Base-by-base conservation (phyloP, 495 filamentous ascomycete species). In the Lichenothelia convexa region DNA sequence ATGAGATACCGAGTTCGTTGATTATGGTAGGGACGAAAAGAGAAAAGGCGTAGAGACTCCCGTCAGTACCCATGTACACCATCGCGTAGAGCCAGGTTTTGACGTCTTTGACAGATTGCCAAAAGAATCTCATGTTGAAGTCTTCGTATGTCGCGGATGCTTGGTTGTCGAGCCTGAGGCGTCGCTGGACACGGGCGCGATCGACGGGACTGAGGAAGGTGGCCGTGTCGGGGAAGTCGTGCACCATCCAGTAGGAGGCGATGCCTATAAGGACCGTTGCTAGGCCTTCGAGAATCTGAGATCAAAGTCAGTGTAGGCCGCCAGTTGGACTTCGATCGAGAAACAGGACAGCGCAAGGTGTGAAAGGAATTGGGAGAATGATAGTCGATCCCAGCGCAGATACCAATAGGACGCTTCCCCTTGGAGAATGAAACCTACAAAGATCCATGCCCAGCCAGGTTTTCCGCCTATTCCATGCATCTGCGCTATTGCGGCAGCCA, bases 41-140 rank as follows among this genome's bases (percentile, higher is more conserved):
- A 13, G 61, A 64, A 27, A 68, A 40, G 3, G 63, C 61, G 37
- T 66, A 60, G 1, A 67, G 60, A 11, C 62, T 64, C 45, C 8
- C n/a, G 31, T 33, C 7, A 7, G 8, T 8, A 7, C 31, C 31
- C 31, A 33, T 7, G 15, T 7, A 7, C 9, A 33, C 18, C 7
- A 27, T 7, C 24, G 67, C 57, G 48, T 70, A 67, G 12, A 58
- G 54, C 39, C 65, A 76, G 22, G 78, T 69, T 53, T 76, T 77
- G 71, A 71, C 77, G 49, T 80, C 75, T 32, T 56, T 46, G 4
- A 73, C 39, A 15, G 33, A 35, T 5, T 21, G 5, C 34, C 11
- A 13, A 9, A 36, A 15, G 16, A 13, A 12, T 7, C 8, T 12
- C 34, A 11, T 13, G 8, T 21, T 8, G 34, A 36, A 36, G 11